Conservation (phyloP, 2,329 filamentous ascomycete genomes). For the Fusarium luffae region DNA sequence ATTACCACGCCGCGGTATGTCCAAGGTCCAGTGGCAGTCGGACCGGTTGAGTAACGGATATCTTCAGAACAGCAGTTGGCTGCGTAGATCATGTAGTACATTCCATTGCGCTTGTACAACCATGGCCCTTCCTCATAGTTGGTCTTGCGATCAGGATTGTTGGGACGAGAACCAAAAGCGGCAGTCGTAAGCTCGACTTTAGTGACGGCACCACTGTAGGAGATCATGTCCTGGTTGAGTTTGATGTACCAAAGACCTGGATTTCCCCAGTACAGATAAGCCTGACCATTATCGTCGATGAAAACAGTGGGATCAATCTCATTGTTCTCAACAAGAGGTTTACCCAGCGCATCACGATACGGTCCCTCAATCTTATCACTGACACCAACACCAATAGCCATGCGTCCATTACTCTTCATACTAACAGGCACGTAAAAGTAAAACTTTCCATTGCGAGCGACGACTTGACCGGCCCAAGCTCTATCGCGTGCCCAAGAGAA, state of each 20-base stretch:
- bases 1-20: constrained; percentile 11
- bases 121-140: constrained; percentile 54
- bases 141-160: constrained; percentile 34
- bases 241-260: constrained; percentile 50
- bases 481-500: constrained; percentile 52
- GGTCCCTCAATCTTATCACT: constrained; percentile 50
- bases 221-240: constrained; percentile 51
- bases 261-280: constrained; percentile 54
- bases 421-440: constrained; percentile 53
- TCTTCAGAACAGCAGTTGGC: constrained; percentile 45
- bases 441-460: constrained; percentile 49
- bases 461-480: constrained; percentile 53
- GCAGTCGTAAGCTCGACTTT: not conserved
- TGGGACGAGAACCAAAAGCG: not conserved
- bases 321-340: constrained; percentile 52
- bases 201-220: constrained; percentile 7
- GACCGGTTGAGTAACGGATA: constrained; percentile 16
- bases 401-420: constrained; percentile 46
- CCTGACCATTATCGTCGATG: constrained; percentile 51
- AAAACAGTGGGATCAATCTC: constrained; percentile 53
- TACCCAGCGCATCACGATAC: constrained; percentile 49
- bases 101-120: constrained; percentile 50
- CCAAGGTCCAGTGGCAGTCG: constrained; percentile 6
- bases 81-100: constrained; percentile 55
- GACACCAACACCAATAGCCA: constrained; percentile 54